A percentile compares a stretch with the other conserved stretches of the same genome.
phyloP scores from a whole-genome alignment of 371 early-diverging fungal genomes.

The Apophysomyces variabilis region DNA sequence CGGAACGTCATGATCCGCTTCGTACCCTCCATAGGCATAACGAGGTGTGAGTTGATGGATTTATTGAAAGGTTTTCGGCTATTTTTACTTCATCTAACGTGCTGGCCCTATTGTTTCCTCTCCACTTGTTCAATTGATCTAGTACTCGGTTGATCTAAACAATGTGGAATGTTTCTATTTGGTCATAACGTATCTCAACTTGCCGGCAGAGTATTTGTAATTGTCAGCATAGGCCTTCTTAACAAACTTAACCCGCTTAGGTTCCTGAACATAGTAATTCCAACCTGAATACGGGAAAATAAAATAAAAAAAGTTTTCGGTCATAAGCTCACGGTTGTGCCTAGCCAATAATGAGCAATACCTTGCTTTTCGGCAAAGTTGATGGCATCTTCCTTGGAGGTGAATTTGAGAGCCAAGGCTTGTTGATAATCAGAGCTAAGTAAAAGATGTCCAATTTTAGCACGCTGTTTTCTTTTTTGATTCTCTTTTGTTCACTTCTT shows the following conservation, averaged over 20 bases:
- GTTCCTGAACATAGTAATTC: conserved; percentile 89
- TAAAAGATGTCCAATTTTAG: background rate
- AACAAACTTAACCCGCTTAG: conserved; percentile 73
- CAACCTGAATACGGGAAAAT: conserved; percentile 51
- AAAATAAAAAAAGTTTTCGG: conserved; percentile 1
- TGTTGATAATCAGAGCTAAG: conserved; percentile 83
- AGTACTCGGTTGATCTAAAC: background rate
- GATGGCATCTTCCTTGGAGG: conserved; percentile 87
- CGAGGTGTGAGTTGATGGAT: too few relatives aligned
- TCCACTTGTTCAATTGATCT: too few relatives aligned
- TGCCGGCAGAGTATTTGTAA: conserved; percentile 81
- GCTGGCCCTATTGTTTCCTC: too few relatives aligned
- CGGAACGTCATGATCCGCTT: too few relatives aligned
- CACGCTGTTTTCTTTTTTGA: background rate
- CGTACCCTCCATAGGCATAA: too few relatives aligned
- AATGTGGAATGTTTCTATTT: conserved; percentile 60
- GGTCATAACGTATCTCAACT: conserved; percentile 81
- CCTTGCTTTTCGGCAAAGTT: conserved; percentile 94
- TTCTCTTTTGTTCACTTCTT: too few relatives aligned
- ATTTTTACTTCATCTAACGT: too few relatives aligned
- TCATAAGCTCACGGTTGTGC: background rate
- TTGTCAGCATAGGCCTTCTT: conserved; percentile 89
- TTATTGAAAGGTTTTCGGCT: too few relatives aligned
- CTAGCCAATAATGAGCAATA: conserved; percentile 13
- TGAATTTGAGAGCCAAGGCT: conserved; percentile 85